phyloP scores from a whole-genome alignment of 1,284 basidiomycete genomes.

The Cutaneotrichosporon sp. region DNA sequence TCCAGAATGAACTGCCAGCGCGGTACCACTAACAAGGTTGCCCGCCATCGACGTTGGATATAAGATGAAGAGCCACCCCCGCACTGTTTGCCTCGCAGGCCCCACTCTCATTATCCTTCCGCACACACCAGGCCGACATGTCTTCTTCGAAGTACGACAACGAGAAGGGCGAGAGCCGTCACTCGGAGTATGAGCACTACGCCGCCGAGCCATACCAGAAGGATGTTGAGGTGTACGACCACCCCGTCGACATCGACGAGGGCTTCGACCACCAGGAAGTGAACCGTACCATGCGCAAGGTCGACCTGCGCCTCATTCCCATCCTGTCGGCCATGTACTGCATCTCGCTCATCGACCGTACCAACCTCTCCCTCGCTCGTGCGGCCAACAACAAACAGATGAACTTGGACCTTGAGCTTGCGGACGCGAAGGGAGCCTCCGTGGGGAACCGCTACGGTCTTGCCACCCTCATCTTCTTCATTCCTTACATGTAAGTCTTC shows the following conservation, averaged over 20 bases:
- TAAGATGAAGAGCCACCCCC: no score
- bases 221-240: not conserved
- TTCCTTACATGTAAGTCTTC: constrained; percentile 42
- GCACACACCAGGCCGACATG: not conserved
- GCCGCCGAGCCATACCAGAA: not conserved
- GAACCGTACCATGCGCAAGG: constrained; percentile 10
- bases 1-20: no score
- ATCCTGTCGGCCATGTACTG: constrained; percentile 15
- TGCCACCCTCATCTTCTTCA: constrained; percentile 43
- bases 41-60: no score
- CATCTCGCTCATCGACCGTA: constrained; percentile 19
- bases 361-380: constrained; percentile 26
- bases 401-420: constrained; percentile 27
- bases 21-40: no score
- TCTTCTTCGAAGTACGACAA: not conserved
- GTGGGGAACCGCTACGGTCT: constrained; percentile 44
- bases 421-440: constrained; percentile 18
- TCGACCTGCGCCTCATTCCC: constrained; percentile 19
- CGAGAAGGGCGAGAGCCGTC: not conserved
- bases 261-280: constrained; percentile 7
- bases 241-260: constrained; percentile 14
- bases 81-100: no score
- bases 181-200: not conserved
- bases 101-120: not conserved
- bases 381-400: constrained; percentile 22